These are phyloP conservation scores for Calophaca sinica DNA, from an alignment of 306 rosid species.

Conservation along the genomic window DNA sequence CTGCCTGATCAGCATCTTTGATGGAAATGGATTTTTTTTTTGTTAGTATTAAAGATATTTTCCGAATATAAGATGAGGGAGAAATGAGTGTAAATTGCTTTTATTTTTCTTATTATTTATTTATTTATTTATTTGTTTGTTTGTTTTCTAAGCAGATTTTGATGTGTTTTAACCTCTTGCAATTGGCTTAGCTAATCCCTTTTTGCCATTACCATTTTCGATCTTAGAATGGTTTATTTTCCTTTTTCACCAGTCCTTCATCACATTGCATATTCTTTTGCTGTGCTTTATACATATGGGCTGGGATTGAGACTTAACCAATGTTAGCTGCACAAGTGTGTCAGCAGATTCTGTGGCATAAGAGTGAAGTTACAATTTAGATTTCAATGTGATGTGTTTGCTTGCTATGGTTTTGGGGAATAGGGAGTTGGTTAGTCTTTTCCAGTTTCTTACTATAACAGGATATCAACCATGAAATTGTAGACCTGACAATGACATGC, in stretches of 20 bases:
- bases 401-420: not conserved
- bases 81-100: conserved; percentile 6
- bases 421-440: conserved; percentile 1
- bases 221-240: conserved; percentile 9
- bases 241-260: not conserved
- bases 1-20: too few relatives aligned
- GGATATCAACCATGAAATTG: conserved; percentile 19
- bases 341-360: not conserved
- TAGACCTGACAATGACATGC: conserved; percentile 5
- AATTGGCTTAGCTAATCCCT: not conserved
- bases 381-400: not conserved
- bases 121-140: not conserved
- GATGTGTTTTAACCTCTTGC: conserved; percentile 3
- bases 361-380: conserved; percentile 14
- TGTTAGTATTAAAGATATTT: not conserved
- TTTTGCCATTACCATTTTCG: conserved; percentile 6
- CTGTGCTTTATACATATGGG: too few relatives aligned
- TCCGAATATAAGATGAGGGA: not conserved
- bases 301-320: not conserved
- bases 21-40: not conserved
- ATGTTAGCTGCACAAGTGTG: not conserved
- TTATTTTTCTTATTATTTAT: too few relatives aligned
- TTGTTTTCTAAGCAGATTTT: not conserved
- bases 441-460: conserved; percentile 15
- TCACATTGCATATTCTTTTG: not conserved